Evolutionary conservation across 2,329 filamentous ascomycete genomes (phyloP), one percentile per base, ranked within the genome.

Genomic region (Ceratocystis eucalypticola): DNA sequence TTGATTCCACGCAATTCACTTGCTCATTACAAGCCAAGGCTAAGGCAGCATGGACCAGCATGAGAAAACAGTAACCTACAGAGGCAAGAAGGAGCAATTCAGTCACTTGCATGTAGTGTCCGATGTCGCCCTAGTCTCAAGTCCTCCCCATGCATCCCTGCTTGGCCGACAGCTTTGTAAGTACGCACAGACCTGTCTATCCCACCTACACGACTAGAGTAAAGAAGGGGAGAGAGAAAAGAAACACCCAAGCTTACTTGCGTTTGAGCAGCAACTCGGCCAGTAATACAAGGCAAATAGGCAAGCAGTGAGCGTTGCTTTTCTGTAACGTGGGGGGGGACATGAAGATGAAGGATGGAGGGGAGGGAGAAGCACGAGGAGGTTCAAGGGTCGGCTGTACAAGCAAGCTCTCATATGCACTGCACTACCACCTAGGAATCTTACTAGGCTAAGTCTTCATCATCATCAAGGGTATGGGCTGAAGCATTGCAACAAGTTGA

Each of bases 91-190:
- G 55, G 55, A 59, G 55, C 55, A 59, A 59, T 59, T 59, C 55
- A 37, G 28, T 33, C 55, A 59, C 55, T 37, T 59, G 55, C 55
- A 59, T 8, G 55, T 59, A 17, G 55, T 59, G 55, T 59, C 55
- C 55, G 55, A 59, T 59, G 55, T 59, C 55, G 55, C 55, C 55
- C 55, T 59, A 37, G 55, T 59, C 55, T 28, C 55, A 59, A 59
- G 55, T 20, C 28, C 55, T 37, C 55, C 53, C 55, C 55, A 59
- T 59, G 28, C 7, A 59, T 59, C 55, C 53, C 55, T 59, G 55
- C 55, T 59, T 7, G 30, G 28, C 15, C 25, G 55, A 59, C 55
- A 59, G 25, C 28, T 59, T 59, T 59, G 28, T 59, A 59, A 59
- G 55, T 59, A 59, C 55, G 55, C 55, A 59, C 55, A 59, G 55